Evolutionary conservation across 2,329 filamentous ascomycete species (phyloP), one percentile per base, ranked within the genome.

Genomic region (Triangularia verruculosa): DNA sequence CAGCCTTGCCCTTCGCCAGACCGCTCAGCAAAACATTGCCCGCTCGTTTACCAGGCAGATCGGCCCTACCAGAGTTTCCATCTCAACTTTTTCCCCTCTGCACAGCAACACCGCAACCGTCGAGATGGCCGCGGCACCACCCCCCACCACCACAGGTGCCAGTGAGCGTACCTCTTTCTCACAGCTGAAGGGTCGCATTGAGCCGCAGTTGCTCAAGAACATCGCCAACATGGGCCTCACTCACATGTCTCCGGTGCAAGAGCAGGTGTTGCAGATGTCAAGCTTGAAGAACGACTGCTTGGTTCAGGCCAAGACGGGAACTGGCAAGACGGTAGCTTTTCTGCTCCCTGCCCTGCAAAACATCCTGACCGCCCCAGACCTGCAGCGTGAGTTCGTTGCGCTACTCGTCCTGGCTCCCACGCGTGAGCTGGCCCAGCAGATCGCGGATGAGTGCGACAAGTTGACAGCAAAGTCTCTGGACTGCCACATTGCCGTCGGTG

Each of bases 231-330:
- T 70, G 65, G 61, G 64, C 9, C 67, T 70, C 65, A 65, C 58
- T 3, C 32, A 78, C 72, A 84, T 85, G 83, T 83, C 81, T 64
- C 81, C 82, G 12, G 83, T 85, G 1, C 83, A 85, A 73, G 80
- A 82, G 15, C 79, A 82, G 15, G 83, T 82, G 2, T 74, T 85
- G 12, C 73, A 76, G 28, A 61, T 70, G 39, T 65, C 64, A 76
- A 79, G 59, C 77, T 84, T 61, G 77, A 83, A 11, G 77, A 78
- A n/a, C 77, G 83, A 85, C 71, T 79, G 86, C 64, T 79, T 96
- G 64, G 92, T 91, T 6, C 92, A 95, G 76, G 92, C 92, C 59
- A 93, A 90, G 79, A 96, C 92, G 0, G 92, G 92, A 68, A 96
- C 92, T 0, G 92, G 92, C 70, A 96, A 96, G 78, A 96, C 92